Evolutionary conservation across 805 yeast species (phyloP).

Genomic region (Starmerella gropengiesseri): DNA sequence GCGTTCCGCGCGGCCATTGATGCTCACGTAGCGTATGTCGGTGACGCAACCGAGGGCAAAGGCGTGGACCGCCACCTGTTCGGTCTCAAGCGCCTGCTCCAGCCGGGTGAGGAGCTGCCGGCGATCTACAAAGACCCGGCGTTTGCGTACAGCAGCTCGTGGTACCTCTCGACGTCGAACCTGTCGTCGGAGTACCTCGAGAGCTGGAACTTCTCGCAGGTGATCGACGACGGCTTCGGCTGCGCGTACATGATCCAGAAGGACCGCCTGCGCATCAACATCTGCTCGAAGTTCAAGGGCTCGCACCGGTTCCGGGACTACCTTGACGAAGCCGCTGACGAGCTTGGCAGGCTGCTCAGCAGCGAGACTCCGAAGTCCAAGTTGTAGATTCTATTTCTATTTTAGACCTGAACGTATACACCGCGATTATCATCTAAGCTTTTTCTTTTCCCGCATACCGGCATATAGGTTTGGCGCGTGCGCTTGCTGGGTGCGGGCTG

Average conservation of each 20-base stretch:
- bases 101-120: conserved; percentile 47
- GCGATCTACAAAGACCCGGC: conserved; percentile 66
- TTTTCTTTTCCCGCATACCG: too few relatives aligned
- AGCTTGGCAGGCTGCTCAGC: conserved; percentile 55
- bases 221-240: conserved; percentile 86
- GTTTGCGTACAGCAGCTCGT: conserved; percentile 61
- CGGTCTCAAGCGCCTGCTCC: conserved; percentile 67
- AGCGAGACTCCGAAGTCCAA: conserved; percentile 29
- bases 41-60: conserved; percentile 68
- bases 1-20: conserved; percentile 62
- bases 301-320: conserved; percentile 45
- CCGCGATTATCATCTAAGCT: too few relatives aligned
- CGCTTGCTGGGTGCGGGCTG: too few relatives aligned
- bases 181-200: conserved; percentile 73
- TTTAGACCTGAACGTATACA: too few relatives aligned
- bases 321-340: conserved; percentile 68
- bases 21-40: conserved; percentile 63
- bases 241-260: conserved; percentile 85
- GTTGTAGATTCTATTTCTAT: conserved; percentile 23
- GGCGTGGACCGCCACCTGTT: conserved; percentile 92
- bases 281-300: conserved; percentile 57
- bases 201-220: conserved; percentile 95
- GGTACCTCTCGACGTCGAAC: conserved; percentile 87
- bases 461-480: too few relatives aligned
- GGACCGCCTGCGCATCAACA: conserved; percentile 75